Evolutionary conservation across 805 yeast species (phyloP), one percentile per base, ranked within the genome.

Genomic region (Lipomyces sp.): DNA sequence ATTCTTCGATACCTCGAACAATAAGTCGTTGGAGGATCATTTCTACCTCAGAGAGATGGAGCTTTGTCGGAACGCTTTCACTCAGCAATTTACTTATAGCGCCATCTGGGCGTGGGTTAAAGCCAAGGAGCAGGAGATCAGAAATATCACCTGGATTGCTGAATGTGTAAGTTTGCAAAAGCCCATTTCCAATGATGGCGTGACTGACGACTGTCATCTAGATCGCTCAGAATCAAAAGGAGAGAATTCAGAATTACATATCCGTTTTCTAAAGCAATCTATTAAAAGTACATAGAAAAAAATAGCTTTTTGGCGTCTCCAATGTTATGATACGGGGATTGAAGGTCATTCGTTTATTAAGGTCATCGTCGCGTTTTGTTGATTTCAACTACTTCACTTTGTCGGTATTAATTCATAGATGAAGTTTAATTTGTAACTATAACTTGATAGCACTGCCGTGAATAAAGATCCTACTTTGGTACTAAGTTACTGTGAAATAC

Each of bases 61-160:
- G 73, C 83, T 90, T 67, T 93, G 97, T 80, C 90, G 87, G 75
- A 88, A 89, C 76, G 97, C 97, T 0, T 92, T 95, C 79, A 93
- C 99, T 42, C 99, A 95, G 80, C 71, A 68, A 78, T 95, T 95
- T 79, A 87, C 97, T 18, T 85, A 90, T 73, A 85, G 92, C 50
- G 89, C 97, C 1, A 83, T 95, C 64, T 95, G 97, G 95, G 97
- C 97, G 5, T 95, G 97, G 96, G 85, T 96, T 76, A 90, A 92
- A 79, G 89, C 97, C 18, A 90, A 90, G 75, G 99, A 95, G 79
- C 99, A 96, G 80, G 99, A 95, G 79, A 87, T 96, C 66, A 86
- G 99, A 79, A 95, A 95, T 78, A 89, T 95, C 72, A 92, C 98
- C n/a, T 95, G 99, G 99, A 94, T 95, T 64, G 97, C 98, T 59